phyloP scores from a whole-genome alignment of 2,329 filamentous ascomycete species.

The Cryphonectria carpinicola region DNA sequence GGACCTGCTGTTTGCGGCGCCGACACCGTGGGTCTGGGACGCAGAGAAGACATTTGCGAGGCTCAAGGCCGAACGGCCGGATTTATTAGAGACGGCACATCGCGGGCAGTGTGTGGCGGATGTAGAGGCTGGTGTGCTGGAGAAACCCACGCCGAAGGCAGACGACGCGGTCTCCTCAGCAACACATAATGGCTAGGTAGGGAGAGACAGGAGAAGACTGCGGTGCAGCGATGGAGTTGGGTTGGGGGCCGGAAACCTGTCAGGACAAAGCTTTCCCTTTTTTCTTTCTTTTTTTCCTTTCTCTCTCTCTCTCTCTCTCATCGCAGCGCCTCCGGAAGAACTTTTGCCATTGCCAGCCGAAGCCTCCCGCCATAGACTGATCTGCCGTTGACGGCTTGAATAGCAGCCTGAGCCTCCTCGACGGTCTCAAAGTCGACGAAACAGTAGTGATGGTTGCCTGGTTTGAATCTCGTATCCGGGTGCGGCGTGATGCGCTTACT shows the following conservation, averaged over 20 bases:
- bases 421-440: conserved; percentile 65
- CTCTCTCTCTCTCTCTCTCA: not conserved
- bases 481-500: conserved; percentile 62
- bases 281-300: not conserved
- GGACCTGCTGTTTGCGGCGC: conserved; percentile 70
- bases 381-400: conserved; percentile 46
- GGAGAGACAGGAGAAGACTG: not conserved
- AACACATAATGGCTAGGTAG: conserved; percentile 1
- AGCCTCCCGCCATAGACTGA: conserved; percentile 29
- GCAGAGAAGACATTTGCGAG: conserved; percentile 32
- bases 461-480: conserved; percentile 54
- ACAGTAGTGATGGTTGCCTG: conserved; percentile 64
- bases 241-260: no score
- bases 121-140: conserved; percentile 35
- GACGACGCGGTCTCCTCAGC: not conserved
- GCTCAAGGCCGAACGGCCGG: conserved; percentile 31
- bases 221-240: not conserved
- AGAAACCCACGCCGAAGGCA: not conserved
- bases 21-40: conserved; percentile 28
- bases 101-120: not conserved
- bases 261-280: not conserved
- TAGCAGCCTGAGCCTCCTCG: conserved; percentile 58
- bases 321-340: not conserved
- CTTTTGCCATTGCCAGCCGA: conserved; percentile 26
- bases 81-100: conserved; percentile 24